Evolutionary conservation across 306 rosid genomes (phyloP), one percentile per base, ranked within the genome.

Genomic region (Biancaea sappan): DNA sequence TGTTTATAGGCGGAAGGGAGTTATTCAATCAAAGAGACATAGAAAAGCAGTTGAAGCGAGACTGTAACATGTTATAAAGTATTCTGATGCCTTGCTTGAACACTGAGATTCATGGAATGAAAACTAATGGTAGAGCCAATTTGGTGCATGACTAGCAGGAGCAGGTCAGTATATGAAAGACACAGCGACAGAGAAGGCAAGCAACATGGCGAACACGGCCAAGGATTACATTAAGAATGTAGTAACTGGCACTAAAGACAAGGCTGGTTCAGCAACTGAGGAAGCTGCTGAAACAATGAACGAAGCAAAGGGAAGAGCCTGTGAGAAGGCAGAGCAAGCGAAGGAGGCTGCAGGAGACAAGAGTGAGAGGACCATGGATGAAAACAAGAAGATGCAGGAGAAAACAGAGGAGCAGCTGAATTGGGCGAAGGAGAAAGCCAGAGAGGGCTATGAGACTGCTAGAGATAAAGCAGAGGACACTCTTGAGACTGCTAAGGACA

Each of bases 161-260:
- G 73, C 84, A 2, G 83, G 88, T 0, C 59, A 88, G 21, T 84
- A 79, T 69, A 57, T 74, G 62, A 82, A 77, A 32, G 77, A 79
- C 1, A 67, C 76, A 0, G 84, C 92, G 4, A 72, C 67, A 29
- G 88, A 84, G 61, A 85, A 82, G 59, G 73, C 75, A 0, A 35
- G 66, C 5, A 79, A 84, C 40, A 52, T 79, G 0, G 79, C 74
- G 8, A 60, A 72, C 4, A 50, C 69, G 24, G 89, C 88, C 0
- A 83, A 81, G 75, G 82, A 81, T 18, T 47, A 76, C 19, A 68
- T 69, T 6, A 74, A 74, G 65, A 51, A 74, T 11, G 82, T 66
- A 3, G 71, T 73, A 19, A 48, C 79, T 1, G 77, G 67, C 13
- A 64, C 34, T 16, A 43, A 41, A 11, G 43, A 81, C 8, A 58